A percentile compares a stretch with the other conserved stretches of the same genome.
Conservation (phyloP, 306 rosid species). For the Biancaea sappan region DNA sequence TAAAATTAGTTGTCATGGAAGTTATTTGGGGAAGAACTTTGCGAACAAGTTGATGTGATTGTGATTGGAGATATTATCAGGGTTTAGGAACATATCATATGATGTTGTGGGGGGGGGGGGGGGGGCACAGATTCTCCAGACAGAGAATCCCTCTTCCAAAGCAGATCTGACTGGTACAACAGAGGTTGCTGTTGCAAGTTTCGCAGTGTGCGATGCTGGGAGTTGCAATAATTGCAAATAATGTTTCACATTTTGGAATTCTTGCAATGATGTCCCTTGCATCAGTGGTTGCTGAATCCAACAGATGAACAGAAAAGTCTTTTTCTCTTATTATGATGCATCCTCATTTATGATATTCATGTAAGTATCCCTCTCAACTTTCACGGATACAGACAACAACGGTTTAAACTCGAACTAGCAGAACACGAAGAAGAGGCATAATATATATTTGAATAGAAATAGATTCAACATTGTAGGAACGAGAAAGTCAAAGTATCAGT, state of each 20-base stretch:
- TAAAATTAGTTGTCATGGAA: slow-evolving; percentile 3
- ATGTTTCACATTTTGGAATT: slow-evolving; percentile 74
- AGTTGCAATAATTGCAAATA: slow-evolving; percentile 85
- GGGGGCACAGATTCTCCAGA: slow-evolving; percentile 92
- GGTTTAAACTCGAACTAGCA: too few species aligned
- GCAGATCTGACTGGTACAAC: slow-evolving; percentile 92
- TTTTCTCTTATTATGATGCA: slow-evolving; percentile 72
- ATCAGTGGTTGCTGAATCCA: slow-evolving; percentile 85
- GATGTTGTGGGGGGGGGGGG: slow-evolving; percentile 93
- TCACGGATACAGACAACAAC: neutral
- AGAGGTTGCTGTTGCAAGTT: slow-evolving; percentile 91
- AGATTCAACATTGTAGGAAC: slow-evolving; percentile 19
- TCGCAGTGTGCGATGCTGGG: slow-evolving; percentile 87
- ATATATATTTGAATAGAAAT: slow-evolving; percentile 11
- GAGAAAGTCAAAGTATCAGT: too few species aligned
- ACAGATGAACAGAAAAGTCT: slow-evolving; percentile 75
- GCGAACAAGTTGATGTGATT: slow-evolving; percentile 26
- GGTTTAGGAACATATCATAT: slow-evolving; percentile 95
- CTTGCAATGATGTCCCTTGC: slow-evolving; percentile 79
- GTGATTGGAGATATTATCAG: slow-evolving; percentile 71
- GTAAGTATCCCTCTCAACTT: slow-evolving; percentile 53
- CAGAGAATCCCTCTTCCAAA: slow-evolving; percentile 92
- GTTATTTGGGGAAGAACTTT: slow-evolving; percentile 2
- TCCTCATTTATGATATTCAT: slow-evolving; percentile 51
- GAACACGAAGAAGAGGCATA: slow-evolving; percentile 31